A percentile compares a stretch with the other conserved stretches of the same genome.
Conservation (phyloP, 1,139 yeast genomes). For the Schizosaccharomyces versatilis region DNA sequence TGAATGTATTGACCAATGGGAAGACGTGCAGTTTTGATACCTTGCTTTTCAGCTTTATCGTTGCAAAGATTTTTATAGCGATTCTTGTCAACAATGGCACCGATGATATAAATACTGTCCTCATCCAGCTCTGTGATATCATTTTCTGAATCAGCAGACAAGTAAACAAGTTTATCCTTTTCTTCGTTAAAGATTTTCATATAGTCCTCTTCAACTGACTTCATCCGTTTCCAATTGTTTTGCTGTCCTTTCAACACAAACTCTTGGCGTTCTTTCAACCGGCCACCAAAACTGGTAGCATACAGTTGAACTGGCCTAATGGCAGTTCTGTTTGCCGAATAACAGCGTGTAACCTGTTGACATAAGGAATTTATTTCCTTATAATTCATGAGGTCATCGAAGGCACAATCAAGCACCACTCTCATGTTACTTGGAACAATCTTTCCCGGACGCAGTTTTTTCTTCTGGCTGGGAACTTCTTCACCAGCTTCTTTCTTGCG, state of each 20-base stretch:
- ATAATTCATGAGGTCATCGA: slow-evolving; percentile 71
- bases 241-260: slow-evolving; percentile 34
- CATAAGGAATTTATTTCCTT: slow-evolving; percentile 57
- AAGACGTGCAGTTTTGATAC: slow-evolving; percentile 50
- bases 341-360: slow-evolving; percentile 60
- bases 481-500: slow-evolving; percentile 19
- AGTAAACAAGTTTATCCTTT: slow-evolving; percentile 30
- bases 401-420: slow-evolving; percentile 64
- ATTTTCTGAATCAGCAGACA: slow-evolving; percentile 74
- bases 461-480: slow-evolving; percentile 18
- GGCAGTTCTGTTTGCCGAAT: slow-evolving; percentile 52
- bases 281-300: slow-evolving; percentile 45
- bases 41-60: slow-evolving; percentile 55
- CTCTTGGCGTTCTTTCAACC: slow-evolving; percentile 47
- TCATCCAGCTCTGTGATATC: slow-evolving; percentile 38
- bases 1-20: slow-evolving; percentile 76
- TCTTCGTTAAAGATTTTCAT: slow-evolving; percentile 10
- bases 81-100: slow-evolving; percentile 92
- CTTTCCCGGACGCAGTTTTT: slow-evolving; percentile 12
- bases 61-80: slow-evolving; percentile 65
- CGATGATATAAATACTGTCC: slow-evolving; percentile 60
- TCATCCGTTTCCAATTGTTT: slow-evolving; percentile 42
- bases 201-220: slow-evolving; percentile 30
- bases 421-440: slow-evolving; percentile 15
- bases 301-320: slow-evolving; percentile 35